Evolutionary conservation across 1,284 basidiomycete species (phyloP), one percentile per base, ranked within the genome.

Genomic region (Flammula alnicola): DNA sequence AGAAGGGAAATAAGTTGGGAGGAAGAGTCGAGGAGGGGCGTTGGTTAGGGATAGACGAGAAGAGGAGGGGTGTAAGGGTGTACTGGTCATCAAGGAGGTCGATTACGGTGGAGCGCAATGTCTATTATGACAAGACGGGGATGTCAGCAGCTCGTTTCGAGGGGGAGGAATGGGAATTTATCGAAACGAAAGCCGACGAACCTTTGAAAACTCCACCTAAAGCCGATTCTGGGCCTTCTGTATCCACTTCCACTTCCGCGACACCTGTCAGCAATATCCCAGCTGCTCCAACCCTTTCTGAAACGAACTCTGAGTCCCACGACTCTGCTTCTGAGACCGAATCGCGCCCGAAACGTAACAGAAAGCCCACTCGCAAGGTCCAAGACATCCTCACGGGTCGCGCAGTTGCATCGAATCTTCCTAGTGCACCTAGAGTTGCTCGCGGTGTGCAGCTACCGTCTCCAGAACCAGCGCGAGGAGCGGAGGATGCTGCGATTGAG

Each of bases 21-120:
- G n/a, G n/a, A n/a, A n/a, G n/a, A n/a, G n/a, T n/a, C n/a, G n/a
- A n/a, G n/a, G n/a, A n/a, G n/a, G n/a, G n/a, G n/a, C n/a, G n/a
- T n/a, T n/a, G n/a, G n/a, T n/a, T n/a, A n/a, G n/a, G n/a, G n/a
- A n/a, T n/a, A n/a, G n/a, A n/a, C n/a, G n/a, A n/a, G n/a, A n/a
- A n/a, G n/a, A n/a, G n/a, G n/a, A 70, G 41, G 57, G 70, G 40
- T 60, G 69, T 11, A 68, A 70, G 51, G 60, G 70, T 6, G 51
- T 69, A 3, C 63, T 66, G 0, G 64, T 71, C 55, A 23, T 56
- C 0, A 52, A 42, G 1, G 60, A 1, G 66, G 70, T 39, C 43
- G 57, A 64, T 60, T 0, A 51, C 68, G 2, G 1, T 68, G 6
- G 60, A 71, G 22, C 29, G 50, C 5, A 61, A 65, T 41, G 30